phyloP scores from a whole-genome alignment of 805 yeast species.

The Pichia gijzeniarum region DNA sequence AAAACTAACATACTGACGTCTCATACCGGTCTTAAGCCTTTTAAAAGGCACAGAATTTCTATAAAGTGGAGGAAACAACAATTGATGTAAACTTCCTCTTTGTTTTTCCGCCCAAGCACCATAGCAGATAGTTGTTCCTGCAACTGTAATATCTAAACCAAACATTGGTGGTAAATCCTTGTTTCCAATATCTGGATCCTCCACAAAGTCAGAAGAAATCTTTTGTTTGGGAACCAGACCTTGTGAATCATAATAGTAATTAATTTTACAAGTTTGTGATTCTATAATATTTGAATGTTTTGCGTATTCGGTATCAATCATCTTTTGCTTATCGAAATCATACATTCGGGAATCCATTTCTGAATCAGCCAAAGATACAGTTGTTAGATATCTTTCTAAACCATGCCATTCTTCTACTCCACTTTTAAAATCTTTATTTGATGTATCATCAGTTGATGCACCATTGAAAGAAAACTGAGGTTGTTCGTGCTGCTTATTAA shows the following conservation, averaged over 20 bases:
- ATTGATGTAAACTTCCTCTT: conserved; percentile 52
- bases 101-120: conserved; percentile 98
- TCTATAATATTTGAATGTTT: conserved; percentile 65
- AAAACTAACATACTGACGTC: conserved; percentile 52
- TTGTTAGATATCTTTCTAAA: conserved; percentile 55
- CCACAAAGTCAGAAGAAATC: conserved; percentile 27
- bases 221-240: conserved; percentile 47
- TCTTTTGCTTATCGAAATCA: conserved; percentile 21
- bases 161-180: conserved; percentile 51
- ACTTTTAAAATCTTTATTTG: background rate
- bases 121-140: conserved; percentile 63
- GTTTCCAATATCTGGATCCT: conserved; percentile 52
- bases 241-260: conserved; percentile 66
- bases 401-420: conserved; percentile 63
- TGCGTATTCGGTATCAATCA: conserved; percentile 67
- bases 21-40: conserved; percentile 39
- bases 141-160: conserved; percentile 55
- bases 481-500: conserved; percentile 7
- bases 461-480: conserved; percentile 3
- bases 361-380: conserved; percentile 8
- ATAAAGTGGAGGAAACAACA: conserved; percentile 63
- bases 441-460: background rate
- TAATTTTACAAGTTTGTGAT: conserved; percentile 46
- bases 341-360: conserved; percentile 8
- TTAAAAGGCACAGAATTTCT: conserved; percentile 43